These are phyloP conservation scores for Backusella circina DNA, from an alignment of 192 early-diverging fungal genomes.

Conservation along the genomic window DNA sequence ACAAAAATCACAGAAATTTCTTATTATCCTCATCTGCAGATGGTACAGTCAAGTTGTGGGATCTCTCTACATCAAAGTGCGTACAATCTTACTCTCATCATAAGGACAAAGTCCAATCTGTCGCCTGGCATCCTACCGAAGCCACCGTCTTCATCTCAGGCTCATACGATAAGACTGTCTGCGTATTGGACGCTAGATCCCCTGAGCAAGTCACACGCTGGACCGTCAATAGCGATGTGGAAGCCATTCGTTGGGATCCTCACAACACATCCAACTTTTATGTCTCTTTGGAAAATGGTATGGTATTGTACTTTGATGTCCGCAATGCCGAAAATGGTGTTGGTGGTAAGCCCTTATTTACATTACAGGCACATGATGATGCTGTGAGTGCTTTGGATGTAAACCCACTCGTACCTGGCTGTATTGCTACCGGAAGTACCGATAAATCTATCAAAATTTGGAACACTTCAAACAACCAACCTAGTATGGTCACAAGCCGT, in stretches of 20 bases:
- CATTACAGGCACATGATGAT: slow-evolving; percentile 90
- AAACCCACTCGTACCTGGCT: slow-evolving; percentile 70
- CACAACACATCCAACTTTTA: slow-evolving; percentile 75
- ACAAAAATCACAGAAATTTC: slow-evolving; percentile 64
- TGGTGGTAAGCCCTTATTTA: slow-evolving; percentile 66
- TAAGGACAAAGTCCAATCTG: slow-evolving; percentile 84
- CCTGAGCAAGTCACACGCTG: slow-evolving; percentile 68
- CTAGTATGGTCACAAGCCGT: slow-evolving; percentile 82
- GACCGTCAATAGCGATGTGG: slow-evolving; percentile 81
- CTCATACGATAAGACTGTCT: slow-evolving; percentile 85
- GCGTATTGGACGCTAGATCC: slow-evolving; percentile 90
- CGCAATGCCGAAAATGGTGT: slow-evolving; percentile 41
- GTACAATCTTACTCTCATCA: slow-evolving; percentile 85
- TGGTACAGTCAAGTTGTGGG: slow-evolving; percentile 98
- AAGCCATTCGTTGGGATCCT: slow-evolving; percentile 90
- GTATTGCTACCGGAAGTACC: slow-evolving; percentile 87
- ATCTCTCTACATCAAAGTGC: slow-evolving; percentile 69
- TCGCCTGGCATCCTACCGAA: slow-evolving; percentile 89
- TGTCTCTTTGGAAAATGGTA: slow-evolving; percentile 88
- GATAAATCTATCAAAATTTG: slow-evolving; percentile 95
- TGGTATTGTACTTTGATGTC: slow-evolving; percentile 87
- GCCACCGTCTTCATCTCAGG: slow-evolving; percentile 86
- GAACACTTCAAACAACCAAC: slow-evolving; percentile 72
- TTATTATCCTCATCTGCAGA: slow-evolving; percentile 95
- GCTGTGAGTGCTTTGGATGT: slow-evolving; percentile 88